Evolutionary conservation across 2,329 filamentous ascomycete genomes (phyloP).

Genomic region (Fusarium sp.): DNA sequence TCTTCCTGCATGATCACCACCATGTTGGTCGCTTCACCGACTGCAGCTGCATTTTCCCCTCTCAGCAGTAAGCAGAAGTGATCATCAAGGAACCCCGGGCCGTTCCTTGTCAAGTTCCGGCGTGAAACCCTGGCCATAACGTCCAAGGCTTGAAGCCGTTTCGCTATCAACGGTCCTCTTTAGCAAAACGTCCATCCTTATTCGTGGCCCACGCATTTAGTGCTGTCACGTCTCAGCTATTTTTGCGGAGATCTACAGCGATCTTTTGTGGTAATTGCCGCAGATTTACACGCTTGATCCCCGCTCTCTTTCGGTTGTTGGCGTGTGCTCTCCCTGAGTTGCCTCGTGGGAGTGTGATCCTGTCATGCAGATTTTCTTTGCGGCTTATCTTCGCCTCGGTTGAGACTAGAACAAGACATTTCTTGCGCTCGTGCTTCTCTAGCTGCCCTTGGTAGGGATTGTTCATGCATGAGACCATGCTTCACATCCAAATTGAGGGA

Average conservation of each 20-base stretch:
- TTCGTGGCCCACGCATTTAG: slow-evolving; percentile 15
- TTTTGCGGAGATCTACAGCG: slow-evolving; percentile 7
- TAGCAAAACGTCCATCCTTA: slow-evolving; percentile 3
- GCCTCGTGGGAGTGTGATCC: neutral
- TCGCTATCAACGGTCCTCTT: slow-evolving; percentile 1
- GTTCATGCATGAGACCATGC: slow-evolving; percentile 5
- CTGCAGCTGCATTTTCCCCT: slow-evolving; percentile 3
- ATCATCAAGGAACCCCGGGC: slow-evolving; percentile 18
- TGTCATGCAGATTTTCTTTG: neutral
- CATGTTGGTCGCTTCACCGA: slow-evolving; percentile 1
- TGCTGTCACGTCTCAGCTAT: slow-evolving; percentile 12
- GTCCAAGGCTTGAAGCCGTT: slow-evolving; percentile 18
- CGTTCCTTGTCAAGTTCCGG: slow-evolving; percentile 27
- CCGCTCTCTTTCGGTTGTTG: slow-evolving; percentile 7
- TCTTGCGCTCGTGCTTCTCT: slow-evolving; percentile 14
- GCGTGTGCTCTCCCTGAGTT: neutral
- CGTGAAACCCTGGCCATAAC: slow-evolving; percentile 18
- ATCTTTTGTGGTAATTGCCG: slow-evolving; percentile 21
- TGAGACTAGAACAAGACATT: neutral
- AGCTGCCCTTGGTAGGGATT: neutral
- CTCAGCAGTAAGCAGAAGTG: neutral
- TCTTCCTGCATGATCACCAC: neutral
- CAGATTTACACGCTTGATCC: slow-evolving; percentile 1
- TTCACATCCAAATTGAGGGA: slow-evolving; percentile 20
- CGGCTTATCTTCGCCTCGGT: neutral